Evolutionary conservation across 2,329 filamentous ascomycete genomes (phyloP), one percentile per base, ranked within the genome.

Genomic region (Drechslerella coelobrocha): DNA sequence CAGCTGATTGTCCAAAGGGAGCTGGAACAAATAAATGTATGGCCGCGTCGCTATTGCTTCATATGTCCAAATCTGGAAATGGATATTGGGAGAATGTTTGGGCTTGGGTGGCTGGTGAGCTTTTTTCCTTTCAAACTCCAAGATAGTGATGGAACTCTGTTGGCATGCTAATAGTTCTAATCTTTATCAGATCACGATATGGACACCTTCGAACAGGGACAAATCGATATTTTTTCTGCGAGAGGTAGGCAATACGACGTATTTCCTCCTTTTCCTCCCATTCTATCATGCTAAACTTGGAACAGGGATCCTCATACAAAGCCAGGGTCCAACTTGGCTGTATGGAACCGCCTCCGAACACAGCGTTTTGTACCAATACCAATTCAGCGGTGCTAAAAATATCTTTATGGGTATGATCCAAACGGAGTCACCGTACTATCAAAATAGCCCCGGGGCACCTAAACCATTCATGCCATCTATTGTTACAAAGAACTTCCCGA

Each of bases 321-420:
- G 74, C n/a, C 57, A 41, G 2, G 62, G 73, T 0, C 73, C 78
- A 0, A 75, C 75, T 1, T 80, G 79, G 79, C 57, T 81, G 3
- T 80, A 79, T 56, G 83, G 82, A n/a, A 83, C 81, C 0, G 78
- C 80, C 0, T 82, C 81, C 0, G 83, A 85, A 76, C 83, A 85
- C 77, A 78, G 76, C 2, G 78, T 82, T 2, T 75, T 84, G 19
- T 84, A 83, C 73, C 82, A 85, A 74, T 85, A 85, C 78, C 79
- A 83, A 60, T 76, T 84, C 73, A 73, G 78, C 63, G 77, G 78
- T 8, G 82, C 83, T 0, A 78, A 79, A 59, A 81, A 83, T 74
- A 75, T 84, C 71, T 84, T 81, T 73, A 81, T 82, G 76, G 79
- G 79, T 12, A 76, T 81, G 52, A 83, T 84, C 43, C 79, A 84